Percentiles rank a stretch among this genome's conserved stretches.
Conservation (phyloP, 2,329 filamentous ascomycete species). For the Atkinsonella texensis region DNA sequence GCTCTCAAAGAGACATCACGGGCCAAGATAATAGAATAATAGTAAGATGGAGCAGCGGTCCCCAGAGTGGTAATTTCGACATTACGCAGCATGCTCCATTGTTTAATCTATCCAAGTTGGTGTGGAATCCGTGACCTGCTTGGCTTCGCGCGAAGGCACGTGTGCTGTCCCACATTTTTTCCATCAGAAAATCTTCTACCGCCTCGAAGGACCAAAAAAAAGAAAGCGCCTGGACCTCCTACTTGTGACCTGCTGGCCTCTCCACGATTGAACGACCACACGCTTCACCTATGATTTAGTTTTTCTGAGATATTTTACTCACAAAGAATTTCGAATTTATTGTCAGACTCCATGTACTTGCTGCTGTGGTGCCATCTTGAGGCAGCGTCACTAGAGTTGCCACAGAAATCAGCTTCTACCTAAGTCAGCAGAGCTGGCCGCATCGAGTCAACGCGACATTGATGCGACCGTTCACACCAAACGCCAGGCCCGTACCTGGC, state of each 20-base stretch:
- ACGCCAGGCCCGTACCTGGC: slow-evolving; percentile 21
- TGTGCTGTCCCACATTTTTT: slow-evolving; percentile 18
- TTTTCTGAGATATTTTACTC: too few species aligned
- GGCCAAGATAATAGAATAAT: too few species aligned
- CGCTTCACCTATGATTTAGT: too few species aligned
- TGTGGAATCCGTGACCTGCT: too few species aligned
- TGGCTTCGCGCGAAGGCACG: slow-evolving; percentile 15
- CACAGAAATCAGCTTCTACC: background rate
- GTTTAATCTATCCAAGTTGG: too few species aligned
- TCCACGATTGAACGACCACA: background rate
- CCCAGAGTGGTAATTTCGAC: too few species aligned
- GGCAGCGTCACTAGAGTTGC: slow-evolving; percentile 1
- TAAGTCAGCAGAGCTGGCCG: background rate
- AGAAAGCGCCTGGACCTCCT: slow-evolving; percentile 7
- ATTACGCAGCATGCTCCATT: too few species aligned
- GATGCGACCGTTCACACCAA: slow-evolving; percentile 24
- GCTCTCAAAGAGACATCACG: too few species aligned
- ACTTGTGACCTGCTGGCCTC: slow-evolving; percentile 1
- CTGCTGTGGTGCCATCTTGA: background rate
- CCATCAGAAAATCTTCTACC: slow-evolving; percentile 13
- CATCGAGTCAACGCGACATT: background rate
- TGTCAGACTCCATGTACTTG: background rate
- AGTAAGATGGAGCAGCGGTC: too few species aligned
- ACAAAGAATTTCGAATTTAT: background rate
- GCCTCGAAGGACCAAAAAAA: slow-evolving; percentile 9